Evolutionary conservation across 768 basidiomycete species (phyloP).

Genomic region (Omphalotus guepiniiformis): DNA sequence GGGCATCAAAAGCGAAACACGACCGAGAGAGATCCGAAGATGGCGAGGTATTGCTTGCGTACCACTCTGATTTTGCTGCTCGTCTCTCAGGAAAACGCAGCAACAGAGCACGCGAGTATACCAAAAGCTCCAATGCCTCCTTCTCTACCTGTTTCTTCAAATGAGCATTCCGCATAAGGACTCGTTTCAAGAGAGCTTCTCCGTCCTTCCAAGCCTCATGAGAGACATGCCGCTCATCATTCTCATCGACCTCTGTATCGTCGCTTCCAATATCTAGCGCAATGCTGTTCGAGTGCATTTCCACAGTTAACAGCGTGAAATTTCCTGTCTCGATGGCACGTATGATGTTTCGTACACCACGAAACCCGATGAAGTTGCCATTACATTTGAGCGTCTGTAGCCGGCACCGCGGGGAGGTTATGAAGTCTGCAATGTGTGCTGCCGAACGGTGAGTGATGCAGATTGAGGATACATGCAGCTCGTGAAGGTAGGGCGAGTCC

Average conservation of each 20-base stretch:
- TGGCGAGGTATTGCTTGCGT: slow-evolving; percentile 4
- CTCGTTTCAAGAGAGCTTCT: slow-evolving; percentile 25
- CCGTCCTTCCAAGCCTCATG: slow-evolving; percentile 32
- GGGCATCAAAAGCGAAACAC: slow-evolving; percentile 7
- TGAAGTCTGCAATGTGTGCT: slow-evolving; percentile 41
- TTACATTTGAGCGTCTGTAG: slow-evolving; percentile 50
- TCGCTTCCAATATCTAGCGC: slow-evolving; percentile 40
- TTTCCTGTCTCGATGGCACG: slow-evolving; percentile 42
- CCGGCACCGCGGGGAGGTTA: slow-evolving; percentile 46
- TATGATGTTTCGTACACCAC: slow-evolving; percentile 41
- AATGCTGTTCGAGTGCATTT: slow-evolving; percentile 44
- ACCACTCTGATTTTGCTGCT: too few relatives aligned
- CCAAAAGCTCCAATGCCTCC: slow-evolving; percentile 48
- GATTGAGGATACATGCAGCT: slow-evolving; percentile 53
- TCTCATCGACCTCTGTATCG: slow-evolving; percentile 31
- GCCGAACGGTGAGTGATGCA: slow-evolving; percentile 40
- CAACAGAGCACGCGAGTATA: slow-evolving; percentile 46
- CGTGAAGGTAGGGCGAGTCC: slow-evolving; percentile 41
- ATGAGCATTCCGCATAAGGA: slow-evolving; percentile 40
- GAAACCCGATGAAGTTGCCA: slow-evolving; percentile 48
- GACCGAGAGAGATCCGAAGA: slow-evolving; percentile 29
- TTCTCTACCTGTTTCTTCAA: slow-evolving; percentile 33
- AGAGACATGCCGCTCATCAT: slow-evolving; percentile 13
- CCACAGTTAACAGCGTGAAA: slow-evolving; percentile 43
- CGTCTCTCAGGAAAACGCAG: too few relatives aligned